A percentile compares a stretch with the other conserved stretches of the same genome.
Conservation (phyloP, 1,139 yeast genomes). For the Geotrichum candidum region DNA sequence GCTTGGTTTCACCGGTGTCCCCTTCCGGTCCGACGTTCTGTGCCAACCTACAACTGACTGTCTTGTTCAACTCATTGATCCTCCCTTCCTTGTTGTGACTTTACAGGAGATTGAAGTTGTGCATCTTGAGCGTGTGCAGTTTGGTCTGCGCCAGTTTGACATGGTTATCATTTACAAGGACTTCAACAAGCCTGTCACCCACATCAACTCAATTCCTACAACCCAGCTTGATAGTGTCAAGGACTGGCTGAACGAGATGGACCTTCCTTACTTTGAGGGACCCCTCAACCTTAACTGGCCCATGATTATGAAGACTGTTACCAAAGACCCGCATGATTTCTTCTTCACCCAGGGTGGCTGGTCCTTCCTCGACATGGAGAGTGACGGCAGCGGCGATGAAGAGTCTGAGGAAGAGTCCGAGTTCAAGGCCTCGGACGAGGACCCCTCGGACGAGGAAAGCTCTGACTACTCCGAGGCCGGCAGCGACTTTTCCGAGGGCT, state of each 20-base stretch:
- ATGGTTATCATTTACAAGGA: slow-evolving; percentile 92
- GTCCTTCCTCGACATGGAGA: slow-evolving; percentile 68
- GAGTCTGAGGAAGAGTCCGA: slow-evolving; percentile 39
- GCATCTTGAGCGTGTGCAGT: slow-evolving; percentile 93
- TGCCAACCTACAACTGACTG: slow-evolving; percentile 98
- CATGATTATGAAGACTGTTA: slow-evolving; percentile 89
- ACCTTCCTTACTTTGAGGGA: slow-evolving; percentile 90
- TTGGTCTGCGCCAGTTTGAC: slow-evolving; percentile 94
- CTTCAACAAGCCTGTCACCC: slow-evolving; percentile 78
- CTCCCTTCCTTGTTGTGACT: slow-evolving; percentile 89
- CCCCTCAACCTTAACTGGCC: slow-evolving; percentile 95
- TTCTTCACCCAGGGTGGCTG: slow-evolving; percentile 88
- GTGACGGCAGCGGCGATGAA: slow-evolving; percentile 51
- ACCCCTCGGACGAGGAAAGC: slow-evolving; percentile 27
- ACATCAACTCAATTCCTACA: slow-evolving; percentile 91
- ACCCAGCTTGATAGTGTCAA: slow-evolving; percentile 86
- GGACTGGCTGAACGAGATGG: slow-evolving; percentile 94
- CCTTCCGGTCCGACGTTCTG: slow-evolving; percentile 86
- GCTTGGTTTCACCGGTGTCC: slow-evolving; percentile 96
- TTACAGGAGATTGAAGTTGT: slow-evolving; percentile 90
- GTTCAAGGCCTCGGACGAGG: slow-evolving; percentile 33
- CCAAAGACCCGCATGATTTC: slow-evolving; percentile 89
- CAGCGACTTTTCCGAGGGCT: slow-evolving; percentile 20
- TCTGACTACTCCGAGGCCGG: slow-evolving; percentile 26
- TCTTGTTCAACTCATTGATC: slow-evolving; percentile 86